Conservation (phyloP, 768 basidiomycete species). For the Leucosporidium creatinivorum region DNA sequence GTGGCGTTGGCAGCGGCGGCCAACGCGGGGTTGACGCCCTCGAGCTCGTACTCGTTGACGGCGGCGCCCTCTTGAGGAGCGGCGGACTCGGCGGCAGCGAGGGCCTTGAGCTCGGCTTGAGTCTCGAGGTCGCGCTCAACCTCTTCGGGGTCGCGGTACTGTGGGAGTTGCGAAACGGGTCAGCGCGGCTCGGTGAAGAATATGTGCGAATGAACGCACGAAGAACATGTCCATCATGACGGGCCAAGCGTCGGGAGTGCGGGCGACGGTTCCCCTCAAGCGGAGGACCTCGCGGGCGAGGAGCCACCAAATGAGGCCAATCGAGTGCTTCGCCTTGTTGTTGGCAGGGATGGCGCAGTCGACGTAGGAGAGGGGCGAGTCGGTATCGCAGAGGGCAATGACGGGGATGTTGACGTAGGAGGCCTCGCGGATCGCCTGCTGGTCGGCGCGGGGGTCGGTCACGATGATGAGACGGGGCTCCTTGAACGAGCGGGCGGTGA, state of each 20-base stretch:
- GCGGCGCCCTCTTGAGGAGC: constrained; percentile 43
- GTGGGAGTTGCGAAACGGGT: background rate
- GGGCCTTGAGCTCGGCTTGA: constrained; percentile 74
- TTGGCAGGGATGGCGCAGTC: constrained; percentile 98
- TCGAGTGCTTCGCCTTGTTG: constrained; percentile 97
- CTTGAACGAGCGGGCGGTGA: constrained; percentile 76
- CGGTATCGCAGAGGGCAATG: constrained; percentile 97
- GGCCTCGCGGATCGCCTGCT: constrained; percentile 99
- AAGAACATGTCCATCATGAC: constrained; percentile 65
- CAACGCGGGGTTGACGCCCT: constrained; percentile 60
- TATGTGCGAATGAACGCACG: background rate
- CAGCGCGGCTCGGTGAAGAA: background rate
- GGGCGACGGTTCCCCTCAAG: constrained; percentile 83
- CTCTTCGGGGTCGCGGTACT: constrained; percentile 96
- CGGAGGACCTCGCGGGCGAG: constrained; percentile 95
- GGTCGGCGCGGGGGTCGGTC: constrained; percentile 97
- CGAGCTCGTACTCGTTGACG: constrained; percentile 51
- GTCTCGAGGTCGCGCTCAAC: constrained; percentile 96
- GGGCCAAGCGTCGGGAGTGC: constrained; percentile 87
- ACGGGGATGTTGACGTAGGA: constrained; percentile 99
- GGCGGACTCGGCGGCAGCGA: constrained; percentile 50
- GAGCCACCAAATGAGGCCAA: constrained; percentile 96
- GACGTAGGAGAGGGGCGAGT: constrained; percentile 93
- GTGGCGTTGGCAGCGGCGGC: constrained; percentile 59
- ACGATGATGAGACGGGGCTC: constrained; percentile 97